Evolutionary conservation across 345 rosid genomes (phyloP).

Genomic region (Salix purpurea): DNA sequence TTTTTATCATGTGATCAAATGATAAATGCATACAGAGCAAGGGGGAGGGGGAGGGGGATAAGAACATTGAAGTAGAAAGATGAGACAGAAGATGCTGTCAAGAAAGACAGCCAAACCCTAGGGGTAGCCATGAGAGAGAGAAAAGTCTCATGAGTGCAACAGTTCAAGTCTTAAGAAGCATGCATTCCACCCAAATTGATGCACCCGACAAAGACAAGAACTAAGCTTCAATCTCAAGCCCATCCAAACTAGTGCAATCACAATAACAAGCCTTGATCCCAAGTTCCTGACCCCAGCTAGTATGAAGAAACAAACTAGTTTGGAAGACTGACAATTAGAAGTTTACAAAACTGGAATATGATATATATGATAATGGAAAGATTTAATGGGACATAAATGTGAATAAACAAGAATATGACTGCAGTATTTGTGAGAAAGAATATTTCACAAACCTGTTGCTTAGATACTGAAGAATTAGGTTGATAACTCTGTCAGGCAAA

Average conservation of each 20-base stretch:
- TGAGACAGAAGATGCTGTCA: background rate
- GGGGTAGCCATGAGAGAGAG: background rate
- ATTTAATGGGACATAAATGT: background rate
- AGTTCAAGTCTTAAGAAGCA: background rate
- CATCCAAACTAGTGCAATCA: background rate
- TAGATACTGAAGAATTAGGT: constrained; percentile 89
- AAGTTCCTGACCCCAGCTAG: background rate
- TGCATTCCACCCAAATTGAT: background rate
- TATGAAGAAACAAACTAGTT: background rate
- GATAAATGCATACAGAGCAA: background rate
- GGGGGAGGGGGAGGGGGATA: background rate
- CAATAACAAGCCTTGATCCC: background rate
- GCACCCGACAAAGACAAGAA: background rate
- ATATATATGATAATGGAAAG: background rate
- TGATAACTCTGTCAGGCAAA: constrained; percentile 93
- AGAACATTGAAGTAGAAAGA: background rate
- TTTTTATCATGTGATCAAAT: background rate
- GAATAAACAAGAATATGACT: background rate
- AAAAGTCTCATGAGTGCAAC: background rate
- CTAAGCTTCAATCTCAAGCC: background rate
- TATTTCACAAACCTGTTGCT: constrained; percentile 68
- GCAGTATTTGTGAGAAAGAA: background rate
- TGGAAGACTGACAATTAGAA: background rate
- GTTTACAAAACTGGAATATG: background rate
- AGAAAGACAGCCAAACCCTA: background rate